Evolutionary conservation across 202 grass and related monocot species (phyloP).

Genomic region (Hordeum pubiflorum): DNA sequence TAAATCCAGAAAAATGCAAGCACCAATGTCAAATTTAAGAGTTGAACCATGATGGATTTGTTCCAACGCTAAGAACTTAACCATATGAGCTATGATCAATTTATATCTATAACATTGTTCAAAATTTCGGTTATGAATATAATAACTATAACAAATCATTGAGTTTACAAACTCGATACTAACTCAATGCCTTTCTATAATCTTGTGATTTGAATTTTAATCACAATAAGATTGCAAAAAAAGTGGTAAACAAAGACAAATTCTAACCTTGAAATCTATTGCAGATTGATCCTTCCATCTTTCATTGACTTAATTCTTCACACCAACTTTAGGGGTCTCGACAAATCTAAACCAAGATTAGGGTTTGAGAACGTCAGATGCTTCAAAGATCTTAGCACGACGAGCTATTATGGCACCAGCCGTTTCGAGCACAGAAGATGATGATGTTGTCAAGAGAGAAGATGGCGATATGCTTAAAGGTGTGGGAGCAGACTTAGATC

Average conservation of each 20-base stretch:
- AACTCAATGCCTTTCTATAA: background rate
- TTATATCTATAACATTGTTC: no score
- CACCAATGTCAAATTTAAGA: no score
- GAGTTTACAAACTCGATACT: background rate
- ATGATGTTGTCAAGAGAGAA: background rate
- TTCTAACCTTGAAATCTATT: background rate
- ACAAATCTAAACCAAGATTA: background rate
- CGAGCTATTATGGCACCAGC: background rate
- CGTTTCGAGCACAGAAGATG: background rate
- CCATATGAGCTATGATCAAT: no score
- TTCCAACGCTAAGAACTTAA: no score
- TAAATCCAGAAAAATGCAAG: no score
- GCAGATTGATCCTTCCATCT: background rate
- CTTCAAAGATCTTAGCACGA: background rate
- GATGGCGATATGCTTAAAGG: background rate
- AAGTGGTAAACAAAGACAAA: background rate
- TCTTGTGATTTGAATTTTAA: background rate
- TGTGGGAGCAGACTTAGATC: background rate
- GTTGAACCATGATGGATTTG: no score
- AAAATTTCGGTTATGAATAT: background rate
- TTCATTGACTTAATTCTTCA: background rate
- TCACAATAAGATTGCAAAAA: background rate
- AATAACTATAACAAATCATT: background rate
- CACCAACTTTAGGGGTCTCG: background rate
- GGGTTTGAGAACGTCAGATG: background rate